These are phyloP conservation scores for Trichomonascaceae sp. DNA, from an alignment of 1,139 yeast genomes.

Conservation along the genomic window DNA sequence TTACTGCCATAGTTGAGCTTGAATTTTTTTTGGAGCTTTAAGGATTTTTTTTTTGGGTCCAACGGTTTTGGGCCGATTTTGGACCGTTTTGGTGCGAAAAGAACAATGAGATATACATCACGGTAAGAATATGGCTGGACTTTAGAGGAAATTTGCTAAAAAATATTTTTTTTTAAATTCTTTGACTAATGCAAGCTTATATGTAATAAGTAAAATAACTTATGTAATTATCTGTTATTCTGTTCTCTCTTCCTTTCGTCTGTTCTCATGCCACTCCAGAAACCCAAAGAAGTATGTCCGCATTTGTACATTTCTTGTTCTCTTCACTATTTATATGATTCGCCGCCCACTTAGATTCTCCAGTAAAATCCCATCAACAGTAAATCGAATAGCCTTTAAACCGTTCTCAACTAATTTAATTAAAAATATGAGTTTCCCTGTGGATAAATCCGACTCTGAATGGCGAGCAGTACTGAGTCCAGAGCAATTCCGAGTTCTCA, in stretches of 20 bases:
- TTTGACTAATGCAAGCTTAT: no score
- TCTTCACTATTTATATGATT: background rate
- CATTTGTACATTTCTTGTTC: background rate
- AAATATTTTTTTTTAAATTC: no score
- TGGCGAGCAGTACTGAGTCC: conserved; percentile 81
- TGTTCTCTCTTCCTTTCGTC: background rate
- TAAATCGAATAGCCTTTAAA: background rate
- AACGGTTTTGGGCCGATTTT: background rate
- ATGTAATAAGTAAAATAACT: no score
- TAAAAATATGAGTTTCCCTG: conserved; percentile 9
- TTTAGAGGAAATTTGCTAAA: background rate
- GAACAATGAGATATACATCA: background rate
- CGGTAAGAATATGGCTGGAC: background rate
- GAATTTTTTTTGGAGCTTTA: background rate
- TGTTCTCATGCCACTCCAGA: background rate
- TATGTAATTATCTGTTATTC: background rate
- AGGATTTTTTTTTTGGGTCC: background rate
- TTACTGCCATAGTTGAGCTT: background rate
- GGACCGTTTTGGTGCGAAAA: background rate
- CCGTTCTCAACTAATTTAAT: background rate
- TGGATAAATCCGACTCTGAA: conserved; percentile 50
- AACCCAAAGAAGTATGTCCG: background rate
- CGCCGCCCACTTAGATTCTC: background rate
- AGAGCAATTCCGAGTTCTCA: conserved; percentile 69
- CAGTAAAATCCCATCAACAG: background rate